Conservation (phyloP, 441 rosid genomes). For the Erodium trifolium region DNA sequence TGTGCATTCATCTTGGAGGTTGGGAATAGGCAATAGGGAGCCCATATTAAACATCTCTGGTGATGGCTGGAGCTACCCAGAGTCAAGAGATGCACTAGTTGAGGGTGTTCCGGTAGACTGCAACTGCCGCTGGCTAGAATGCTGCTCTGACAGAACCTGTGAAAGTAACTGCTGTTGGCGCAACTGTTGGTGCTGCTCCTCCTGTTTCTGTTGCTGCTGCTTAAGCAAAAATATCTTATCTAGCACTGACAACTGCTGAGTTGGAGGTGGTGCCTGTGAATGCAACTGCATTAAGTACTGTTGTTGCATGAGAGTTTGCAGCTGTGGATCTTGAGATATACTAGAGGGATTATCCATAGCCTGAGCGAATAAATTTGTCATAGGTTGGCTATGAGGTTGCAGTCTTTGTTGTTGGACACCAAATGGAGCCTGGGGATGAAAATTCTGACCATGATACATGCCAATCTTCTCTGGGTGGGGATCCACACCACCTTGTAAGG, state of each 20-base stretch:
- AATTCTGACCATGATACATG: conserved; percentile 42
- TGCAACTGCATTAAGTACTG: conserved; percentile 68
- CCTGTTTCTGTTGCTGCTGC: conserved; percentile 67
- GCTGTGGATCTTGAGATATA: conserved; percentile 64
- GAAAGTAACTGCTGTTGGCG: conserved; percentile 75
- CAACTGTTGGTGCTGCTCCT: conserved; percentile 67
- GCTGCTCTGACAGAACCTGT: conserved; percentile 69
- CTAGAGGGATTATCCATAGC: conserved; percentile 48
- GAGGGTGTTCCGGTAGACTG: conserved; percentile 39
- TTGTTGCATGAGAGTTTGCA: conserved; percentile 67
- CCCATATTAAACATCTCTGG: conserved; percentile 48
- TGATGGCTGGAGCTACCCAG: conserved; percentile 40
- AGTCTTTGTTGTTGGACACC: conserved; percentile 65
- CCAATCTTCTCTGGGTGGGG: conserved; percentile 54
- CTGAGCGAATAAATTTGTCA: conserved; percentile 59
- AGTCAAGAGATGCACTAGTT: conserved; percentile 45
- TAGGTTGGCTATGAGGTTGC: conserved; percentile 37
- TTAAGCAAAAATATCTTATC: conserved; percentile 67
- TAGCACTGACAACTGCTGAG: conserved; percentile 61
- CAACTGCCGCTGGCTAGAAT: conserved; percentile 40
- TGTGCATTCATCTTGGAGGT: conserved; percentile 37
- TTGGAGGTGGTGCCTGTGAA: conserved; percentile 49
- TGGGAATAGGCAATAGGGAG: conserved; percentile 42
- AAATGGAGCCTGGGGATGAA: conserved; percentile 49
- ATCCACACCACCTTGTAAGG: conserved; percentile 44